phyloP scores from a whole-genome alignment of 2,329 filamentous ascomycete genomes.

The Zymoseptoria pseudotritici region DNA sequence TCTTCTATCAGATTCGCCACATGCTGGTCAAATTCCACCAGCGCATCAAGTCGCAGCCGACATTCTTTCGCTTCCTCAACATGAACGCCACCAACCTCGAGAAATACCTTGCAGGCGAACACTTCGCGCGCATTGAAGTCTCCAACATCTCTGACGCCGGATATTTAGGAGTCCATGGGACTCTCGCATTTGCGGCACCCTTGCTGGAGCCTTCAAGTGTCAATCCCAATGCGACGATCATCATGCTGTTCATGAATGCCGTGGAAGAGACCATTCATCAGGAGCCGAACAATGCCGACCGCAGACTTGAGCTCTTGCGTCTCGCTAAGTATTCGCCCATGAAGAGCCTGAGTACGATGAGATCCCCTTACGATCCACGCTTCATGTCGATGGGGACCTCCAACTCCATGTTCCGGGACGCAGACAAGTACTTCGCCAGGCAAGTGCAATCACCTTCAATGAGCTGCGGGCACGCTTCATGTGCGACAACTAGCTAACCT shows the following conservation, averaged over 20 bases:
- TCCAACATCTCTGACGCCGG: constrained; percentile 35
- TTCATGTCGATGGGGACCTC: not conserved
- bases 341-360: too few relatives aligned
- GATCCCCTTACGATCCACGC: too few relatives aligned
- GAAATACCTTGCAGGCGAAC: too few relatives aligned
- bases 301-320: too few relatives aligned
- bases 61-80: constrained; percentile 27
- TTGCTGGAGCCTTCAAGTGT: constrained; percentile 27
- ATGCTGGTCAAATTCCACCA: constrained; percentile 28
- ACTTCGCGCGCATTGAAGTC: constrained; percentile 13
- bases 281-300: too few relatives aligned
- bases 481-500: too few relatives aligned
- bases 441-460: too few relatives aligned
- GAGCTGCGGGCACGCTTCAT: too few relatives aligned
- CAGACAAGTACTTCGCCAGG: not conserved
- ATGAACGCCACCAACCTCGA: constrained; percentile 21
- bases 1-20: constrained; percentile 31
- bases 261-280: too few relatives aligned
- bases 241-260: constrained; percentile 37
- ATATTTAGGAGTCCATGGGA: constrained; percentile 28
- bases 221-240: constrained; percentile 36
- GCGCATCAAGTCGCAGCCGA: constrained; percentile 15
- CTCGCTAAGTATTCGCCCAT: too few relatives aligned
- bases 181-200: constrained; percentile 24
- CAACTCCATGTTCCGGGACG: not conserved